Conservation (phyloP, 2,329 filamentous ascomycete genomes). For the Fusarium compactum region DNA sequence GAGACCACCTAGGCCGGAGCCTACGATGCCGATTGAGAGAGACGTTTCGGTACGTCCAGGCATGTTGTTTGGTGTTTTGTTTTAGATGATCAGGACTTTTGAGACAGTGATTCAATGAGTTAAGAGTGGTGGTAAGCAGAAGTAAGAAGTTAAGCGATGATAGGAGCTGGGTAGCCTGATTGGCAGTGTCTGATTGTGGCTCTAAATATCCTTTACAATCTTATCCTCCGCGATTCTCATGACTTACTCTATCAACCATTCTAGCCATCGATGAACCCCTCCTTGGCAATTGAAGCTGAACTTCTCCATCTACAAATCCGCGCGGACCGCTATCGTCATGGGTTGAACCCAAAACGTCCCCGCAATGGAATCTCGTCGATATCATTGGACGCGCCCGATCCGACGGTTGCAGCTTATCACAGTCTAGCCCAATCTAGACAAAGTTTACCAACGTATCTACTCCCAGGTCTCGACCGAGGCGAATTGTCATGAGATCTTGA, state of each 20-base stretch:
- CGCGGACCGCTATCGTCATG: slow-evolving; percentile 20
- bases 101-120: background rate
- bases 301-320: background rate
- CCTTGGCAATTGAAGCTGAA: background rate
- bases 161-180: too few relatives aligned
- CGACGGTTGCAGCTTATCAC: slow-evolving; percentile 24
- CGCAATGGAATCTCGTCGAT: background rate
- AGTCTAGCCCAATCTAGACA: slow-evolving; percentile 3
- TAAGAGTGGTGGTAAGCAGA: background rate
- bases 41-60: slow-evolving; percentile 18
- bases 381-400: slow-evolving; percentile 10
- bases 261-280: background rate
- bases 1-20: slow-evolving; percentile 65
- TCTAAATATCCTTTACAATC: slow-evolving; percentile 1
- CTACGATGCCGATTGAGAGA: slow-evolving; percentile 47
- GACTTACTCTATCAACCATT: background rate
- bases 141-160: accelerated
- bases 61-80: background rate
- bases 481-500: background rate
- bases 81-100: background rate
- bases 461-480: background rate
- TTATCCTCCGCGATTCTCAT: background rate
- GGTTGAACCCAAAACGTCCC: background rate
- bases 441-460: slow-evolving; percentile 14
- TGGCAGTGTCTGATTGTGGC: background rate